Conservation (phyloP, 2,329 filamentous ascomycete species). For the Trichoderma oligosporum region DNA sequence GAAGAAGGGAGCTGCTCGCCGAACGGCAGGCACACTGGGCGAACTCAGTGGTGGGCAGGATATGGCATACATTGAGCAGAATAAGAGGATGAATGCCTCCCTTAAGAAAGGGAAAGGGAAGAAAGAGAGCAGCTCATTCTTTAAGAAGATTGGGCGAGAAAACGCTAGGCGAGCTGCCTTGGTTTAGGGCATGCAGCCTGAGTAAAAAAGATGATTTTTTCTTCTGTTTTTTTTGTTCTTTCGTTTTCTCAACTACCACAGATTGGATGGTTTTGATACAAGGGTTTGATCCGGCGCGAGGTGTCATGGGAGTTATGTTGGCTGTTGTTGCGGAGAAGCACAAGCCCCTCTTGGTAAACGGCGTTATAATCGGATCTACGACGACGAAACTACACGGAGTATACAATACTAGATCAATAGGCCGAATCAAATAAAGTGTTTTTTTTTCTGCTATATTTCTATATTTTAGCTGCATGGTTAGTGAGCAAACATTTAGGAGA, state of each 20-base stretch:
- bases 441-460: neutral
- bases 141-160: slow-evolving; percentile 43
- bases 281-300: neutral
- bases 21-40: slow-evolving; percentile 79
- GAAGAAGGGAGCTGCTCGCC: slow-evolving; percentile 59
- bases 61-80: slow-evolving; percentile 93
- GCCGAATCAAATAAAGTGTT: neutral
- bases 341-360: neutral
- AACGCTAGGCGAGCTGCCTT: slow-evolving; percentile 35
- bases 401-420: neutral
- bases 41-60: slow-evolving; percentile 88
- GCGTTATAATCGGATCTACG: neutral
- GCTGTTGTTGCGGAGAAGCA: neutral
- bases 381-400: neutral
- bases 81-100: slow-evolving; percentile 60
- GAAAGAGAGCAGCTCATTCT: slow-evolving; percentile 39
- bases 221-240: neutral
- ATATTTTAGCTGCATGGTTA: neutral
- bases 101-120: slow-evolving; percentile 38
- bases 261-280: slow-evolving; percentile 5
- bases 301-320: neutral
- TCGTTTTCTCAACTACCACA: neutral
- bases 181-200: neutral
- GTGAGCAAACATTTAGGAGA: neutral
- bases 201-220: neutral